Evolutionary conservation across 2,329 filamentous ascomycete genomes (phyloP).

Genomic region (Trichoderma polysporum): DNA sequence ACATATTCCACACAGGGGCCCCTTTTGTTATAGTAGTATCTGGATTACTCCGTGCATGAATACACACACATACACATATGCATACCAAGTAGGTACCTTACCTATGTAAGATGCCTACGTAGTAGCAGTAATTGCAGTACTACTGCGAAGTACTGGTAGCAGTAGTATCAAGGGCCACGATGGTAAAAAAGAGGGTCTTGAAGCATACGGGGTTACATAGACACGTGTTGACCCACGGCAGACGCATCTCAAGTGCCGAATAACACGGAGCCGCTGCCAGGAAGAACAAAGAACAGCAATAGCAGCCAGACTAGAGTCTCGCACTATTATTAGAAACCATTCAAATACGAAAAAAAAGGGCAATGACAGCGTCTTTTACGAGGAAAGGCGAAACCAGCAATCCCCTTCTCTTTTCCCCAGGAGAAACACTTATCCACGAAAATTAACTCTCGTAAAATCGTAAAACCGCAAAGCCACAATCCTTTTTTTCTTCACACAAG

Average conservation of each 20-base stretch:
- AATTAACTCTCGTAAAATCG: neutral
- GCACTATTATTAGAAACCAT: neutral
- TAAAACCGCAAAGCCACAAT: neutral
- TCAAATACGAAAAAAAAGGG: neutral
- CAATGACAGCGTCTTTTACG: neutral
- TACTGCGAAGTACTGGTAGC: neutral
- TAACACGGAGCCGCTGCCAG: neutral
- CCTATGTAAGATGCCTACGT: neutral
- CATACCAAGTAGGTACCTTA: neutral
- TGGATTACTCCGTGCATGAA: neutral
- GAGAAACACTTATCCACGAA: neutral
- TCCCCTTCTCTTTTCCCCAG: neutral
- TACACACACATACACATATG: constrained; percentile 3
- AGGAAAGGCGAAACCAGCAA: neutral
- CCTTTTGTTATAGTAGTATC: neutral
- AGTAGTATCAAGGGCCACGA: neutral
- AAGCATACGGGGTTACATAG: neutral
- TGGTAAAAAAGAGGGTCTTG: neutral
- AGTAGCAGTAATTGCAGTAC: neutral
- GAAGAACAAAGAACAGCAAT: neutral
- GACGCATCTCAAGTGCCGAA: constrained; percentile 7
- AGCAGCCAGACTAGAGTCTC: neutral
- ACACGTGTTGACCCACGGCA: neutral
- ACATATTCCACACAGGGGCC: neutral
- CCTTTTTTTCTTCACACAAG: neutral